Percentiles rank a stretch among this genome's conserved stretches.
Evolutionary conservation across 495 filamentous ascomycete genomes (phyloP).

Genomic region (Corynascus novoguineensis): DNA sequence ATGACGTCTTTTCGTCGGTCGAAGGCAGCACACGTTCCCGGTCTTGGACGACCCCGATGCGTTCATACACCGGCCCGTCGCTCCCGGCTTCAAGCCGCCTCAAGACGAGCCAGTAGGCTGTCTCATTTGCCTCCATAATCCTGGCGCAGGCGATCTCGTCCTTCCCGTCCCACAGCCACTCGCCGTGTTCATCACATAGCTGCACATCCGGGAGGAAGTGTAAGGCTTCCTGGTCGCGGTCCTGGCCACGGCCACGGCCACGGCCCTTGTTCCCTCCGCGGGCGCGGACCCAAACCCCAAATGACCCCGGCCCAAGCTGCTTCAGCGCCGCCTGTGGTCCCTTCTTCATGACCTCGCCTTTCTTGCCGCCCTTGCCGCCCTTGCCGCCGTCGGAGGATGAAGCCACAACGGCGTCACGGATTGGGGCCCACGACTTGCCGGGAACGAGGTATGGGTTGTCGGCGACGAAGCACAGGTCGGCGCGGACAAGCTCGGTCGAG

Average conservation of each 20-base stretch:
- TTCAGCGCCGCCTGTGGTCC: neutral
- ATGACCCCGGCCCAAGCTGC: neutral
- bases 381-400: neutral
- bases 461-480: conserved; percentile 3
- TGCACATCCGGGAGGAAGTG: neutral
- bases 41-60: conserved; percentile 8
- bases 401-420: conserved; percentile 1
- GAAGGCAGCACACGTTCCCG: neutral
- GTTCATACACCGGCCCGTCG: neutral
- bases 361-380: conserved; percentile 1
- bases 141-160: conserved; percentile 5
- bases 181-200: conserved; percentile 9
- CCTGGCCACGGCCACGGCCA: too few species aligned
- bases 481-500: conserved; percentile 3
- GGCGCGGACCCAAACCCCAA: conserved; percentile 1
- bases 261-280: too few species aligned
- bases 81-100: conserved; percentile 1
- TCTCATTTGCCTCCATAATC: conserved; percentile 8
- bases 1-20: neutral
- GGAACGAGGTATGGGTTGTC: conserved; percentile 6
- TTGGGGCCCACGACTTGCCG: conserved; percentile 5
- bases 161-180: conserved; percentile 14
- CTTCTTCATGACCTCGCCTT: too few species aligned
- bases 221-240: too few species aligned
- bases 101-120: conserved; percentile 11